Evolutionary conservation across 78 protist genomes (phyloP), one percentile per base, ranked within the genome.

Genomic region (Dictyostelium firmibasis): DNA sequence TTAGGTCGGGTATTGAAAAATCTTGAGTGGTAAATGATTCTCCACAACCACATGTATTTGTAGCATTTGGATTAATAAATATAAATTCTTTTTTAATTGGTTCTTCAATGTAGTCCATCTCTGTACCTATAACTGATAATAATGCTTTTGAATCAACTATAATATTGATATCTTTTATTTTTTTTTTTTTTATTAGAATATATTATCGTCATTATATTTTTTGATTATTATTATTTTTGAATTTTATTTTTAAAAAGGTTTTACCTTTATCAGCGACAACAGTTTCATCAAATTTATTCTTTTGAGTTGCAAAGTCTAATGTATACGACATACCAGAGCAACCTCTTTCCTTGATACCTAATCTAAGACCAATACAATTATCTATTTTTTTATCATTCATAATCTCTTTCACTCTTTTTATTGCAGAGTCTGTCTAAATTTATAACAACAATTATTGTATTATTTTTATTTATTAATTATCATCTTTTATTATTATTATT

Each of bases 41-140:
- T 7, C 98, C 99, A 81, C 99, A 98, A 14, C 99, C 99, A 81
- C 99, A 98, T 8, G 96, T 70, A n/a, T 92, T 97, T 29, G 96
- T 96, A n/a, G 98, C 97, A 64, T 98, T 98, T 23, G 99, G 99
- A 38, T 98, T 98, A 31, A 91, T 77, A 86, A 98, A 98, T 10
- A 95, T 91, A 74, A 98, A 98, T 76, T 97, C 98, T 33, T 96
- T 84, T 38, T 89, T 31, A 35, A 97, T 53, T 18, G 96, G 96
- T 27, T 97, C 97, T 50, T 95, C 98, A 6, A 94, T 95, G 36
- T 72, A 98, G 76, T 98, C 99, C 98, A 98, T 97, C 16, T 81
- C 87, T 35, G 98, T 97, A 3, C 99, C 99, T 31, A 98, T 76
- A 18, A 98, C 91, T 91, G 95, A 94, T 94, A 98, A 88, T 67